Evolutionary conservation across 495 filamentous ascomycete genomes (phyloP), one percentile per base, ranked within the genome.

Genomic region (Lepraria neglecta): DNA sequence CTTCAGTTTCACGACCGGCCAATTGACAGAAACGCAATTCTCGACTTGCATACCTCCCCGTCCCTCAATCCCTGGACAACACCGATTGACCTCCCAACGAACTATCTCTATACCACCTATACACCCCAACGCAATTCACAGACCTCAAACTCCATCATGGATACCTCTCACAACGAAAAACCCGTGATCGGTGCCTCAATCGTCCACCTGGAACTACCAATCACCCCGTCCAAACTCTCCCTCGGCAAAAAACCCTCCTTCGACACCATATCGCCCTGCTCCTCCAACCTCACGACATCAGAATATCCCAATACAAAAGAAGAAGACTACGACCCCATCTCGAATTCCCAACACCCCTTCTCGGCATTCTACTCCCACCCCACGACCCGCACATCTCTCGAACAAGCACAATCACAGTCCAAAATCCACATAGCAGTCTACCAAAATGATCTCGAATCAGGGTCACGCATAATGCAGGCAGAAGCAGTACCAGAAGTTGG

Each of bases 311-410:
- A 47, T 38, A 19, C 46, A 21, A 54, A 30, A 15, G 31, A 42
- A 43, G 46, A 57, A 1, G 50, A 60, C 35, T 56, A 64, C n/a
- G 47, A 60, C 31, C 57, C 62, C 31, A 56, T 56, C 50, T 42
- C 33, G 15, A 40, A 56, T 15, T 65, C 63, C 43, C 55, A 40
- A 17, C 54, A 66, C 46, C 64, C 66, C 12, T 63, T 67, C 63
- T 65, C 66, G 15, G 48, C 60, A 17, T 68, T 65, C 60, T 68
- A 68, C 57, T 64, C 46, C 10, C 64, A 65, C 51, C 64, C 64
- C 6, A 57, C 59, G 44, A 68, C 66, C 24, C 64, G 66, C 56
- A 68, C 66, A 24, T 68, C 64, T 11, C 59, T 65, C 31, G 63
- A 66, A 53, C 66, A 66, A 64, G 53, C 42, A 40, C 55, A 56